Evolutionary conservation across 2,329 filamentous ascomycete genomes (phyloP), one percentile per base, ranked within the genome.

Genomic region (Sporothrix schenckii): DNA sequence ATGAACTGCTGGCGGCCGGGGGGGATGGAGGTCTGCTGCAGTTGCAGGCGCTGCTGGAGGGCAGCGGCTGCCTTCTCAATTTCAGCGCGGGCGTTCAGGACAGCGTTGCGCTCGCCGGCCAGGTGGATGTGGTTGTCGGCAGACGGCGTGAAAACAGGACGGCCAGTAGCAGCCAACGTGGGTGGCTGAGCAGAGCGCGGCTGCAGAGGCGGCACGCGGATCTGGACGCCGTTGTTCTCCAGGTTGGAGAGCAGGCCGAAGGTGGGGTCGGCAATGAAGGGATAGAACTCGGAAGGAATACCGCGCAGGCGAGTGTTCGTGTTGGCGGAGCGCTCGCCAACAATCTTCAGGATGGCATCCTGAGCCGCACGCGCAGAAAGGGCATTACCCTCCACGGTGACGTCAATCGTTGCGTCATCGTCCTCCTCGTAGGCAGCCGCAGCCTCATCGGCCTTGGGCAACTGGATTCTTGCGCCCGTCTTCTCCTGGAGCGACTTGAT

Each of bases 1-100:
- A 99, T 95, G 83, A 97, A 98, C 79, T 97, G 94, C 79, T 98
- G 95, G 67, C 93, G 89, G 65, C 92, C 93, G 73, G 91, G 90
- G 79, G 94, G 91, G 75, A 98, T 92, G 6, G 91, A 87, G 54
- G 93, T 83, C 79, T 96, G 90, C 75, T 95, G 89, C 65, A 95
- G 83, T 54, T 90, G 88, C 66, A 98, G 84, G 78, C 92, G 88
- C 71, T 88, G 87, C 74, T 90, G 89, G 27, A 99, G 86, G 77
- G 94, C 87, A 72, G 90, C 87, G 7, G 89, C 92, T 71, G 90
- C 87, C 65, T 89, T 88, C 80, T 97, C 93, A 74, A 98, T 91
- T 76, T 92, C 89, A 56, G 90, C 88, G 71, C 91, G 91, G 34
- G 90, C 92, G 75, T 91, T 88, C 78, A 94, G 91, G 9, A 95